Evolutionary conservation across 2,329 filamentous ascomycete genomes (phyloP).

Genomic region (Talaromyces sp.): DNA sequence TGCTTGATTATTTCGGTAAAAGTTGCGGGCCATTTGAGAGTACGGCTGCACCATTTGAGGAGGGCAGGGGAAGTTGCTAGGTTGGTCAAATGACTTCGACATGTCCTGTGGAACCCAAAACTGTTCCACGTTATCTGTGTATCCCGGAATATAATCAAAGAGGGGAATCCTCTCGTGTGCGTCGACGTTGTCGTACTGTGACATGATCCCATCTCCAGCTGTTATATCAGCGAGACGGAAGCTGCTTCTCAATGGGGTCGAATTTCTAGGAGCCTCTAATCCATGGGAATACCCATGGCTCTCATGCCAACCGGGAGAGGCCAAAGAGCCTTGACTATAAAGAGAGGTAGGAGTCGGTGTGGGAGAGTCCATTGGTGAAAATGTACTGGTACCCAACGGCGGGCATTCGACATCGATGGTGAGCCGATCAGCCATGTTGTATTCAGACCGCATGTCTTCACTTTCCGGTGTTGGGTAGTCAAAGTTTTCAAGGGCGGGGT

Average conservation of each 20-base stretch:
- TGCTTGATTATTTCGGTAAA: slow-evolving; percentile 29
- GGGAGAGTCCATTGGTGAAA: slow-evolving; percentile 37
- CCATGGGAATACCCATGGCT: slow-evolving; percentile 23
- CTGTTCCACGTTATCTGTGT: slow-evolving; percentile 35
- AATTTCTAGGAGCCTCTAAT: slow-evolving; percentile 26
- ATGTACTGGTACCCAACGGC: slow-evolving; percentile 36
- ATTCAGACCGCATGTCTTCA: slow-evolving; percentile 37
- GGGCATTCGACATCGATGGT: slow-evolving; percentile 37
- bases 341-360: slow-evolving; percentile 37
- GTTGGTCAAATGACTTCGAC: slow-evolving; percentile 33
- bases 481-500: slow-evolving; percentile 22
- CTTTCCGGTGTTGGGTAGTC: slow-evolving; percentile 26
- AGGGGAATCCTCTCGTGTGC: slow-evolving; percentile 31
- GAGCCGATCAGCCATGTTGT: slow-evolving; percentile 33
- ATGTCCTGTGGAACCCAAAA: slow-evolving; percentile 35
- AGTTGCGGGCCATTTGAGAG: slow-evolving; percentile 30
- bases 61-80: slow-evolving; percentile 28
- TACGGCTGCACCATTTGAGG: slow-evolving; percentile 31
- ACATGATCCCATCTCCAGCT: slow-evolving; percentile 27
- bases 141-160: slow-evolving; percentile 33
- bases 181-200: slow-evolving; percentile 32
- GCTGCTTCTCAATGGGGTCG: slow-evolving; percentile 31
- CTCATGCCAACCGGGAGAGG: slow-evolving; percentile 36
- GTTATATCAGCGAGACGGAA: slow-evolving; percentile 34
- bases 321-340: slow-evolving; percentile 35